A percentile compares a stretch with the other conserved stretches of the same genome.
These are phyloP conservation scores for Rasamsonia emersonii DNA, from an alignment of 2,329 filamentous ascomycete species.

Conservation along the genomic window DNA sequence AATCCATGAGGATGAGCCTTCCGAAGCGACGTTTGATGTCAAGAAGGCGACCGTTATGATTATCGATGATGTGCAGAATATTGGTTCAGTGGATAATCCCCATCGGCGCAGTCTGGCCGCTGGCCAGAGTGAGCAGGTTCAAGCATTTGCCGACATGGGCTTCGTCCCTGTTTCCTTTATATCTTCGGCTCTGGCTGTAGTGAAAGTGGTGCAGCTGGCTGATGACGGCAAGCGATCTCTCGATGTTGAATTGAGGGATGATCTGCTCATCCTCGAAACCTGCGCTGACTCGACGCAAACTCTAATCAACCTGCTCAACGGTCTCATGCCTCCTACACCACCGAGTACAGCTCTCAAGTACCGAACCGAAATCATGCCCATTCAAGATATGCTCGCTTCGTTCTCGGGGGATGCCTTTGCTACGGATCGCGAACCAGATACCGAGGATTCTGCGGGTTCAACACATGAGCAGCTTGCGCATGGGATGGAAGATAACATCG, in stretches of 20 bases:
- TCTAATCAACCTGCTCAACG: constrained; percentile 68
- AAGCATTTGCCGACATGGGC: constrained; percentile 52
- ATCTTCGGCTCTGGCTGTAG: constrained; percentile 63
- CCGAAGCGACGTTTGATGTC: constrained; percentile 58
- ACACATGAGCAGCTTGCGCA: constrained; percentile 36
- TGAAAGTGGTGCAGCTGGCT: constrained; percentile 51
- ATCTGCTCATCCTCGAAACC: constrained; percentile 82
- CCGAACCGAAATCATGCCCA: constrained; percentile 73
- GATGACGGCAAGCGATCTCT: constrained; percentile 57
- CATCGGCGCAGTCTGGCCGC: constrained; percentile 17
- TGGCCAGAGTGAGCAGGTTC: constrained; percentile 37
- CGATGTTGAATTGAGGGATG: constrained; percentile 73
- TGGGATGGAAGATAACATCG: constrained; percentile 30
- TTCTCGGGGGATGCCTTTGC: constrained; percentile 79
- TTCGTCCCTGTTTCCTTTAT: constrained; percentile 84
- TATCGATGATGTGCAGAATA: constrained; percentile 61
- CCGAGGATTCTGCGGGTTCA: constrained; percentile 25
- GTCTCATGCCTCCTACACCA: constrained; percentile 71
- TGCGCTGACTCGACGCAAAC: constrained; percentile 97
- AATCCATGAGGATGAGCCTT: constrained; percentile 56
- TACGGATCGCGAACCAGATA: constrained; percentile 18
- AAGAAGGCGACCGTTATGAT: constrained; percentile 76
- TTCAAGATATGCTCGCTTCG: constrained; percentile 81
- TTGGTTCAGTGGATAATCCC: constrained; percentile 29
- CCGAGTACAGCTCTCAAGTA: constrained; percentile 80